phyloP scores from a whole-genome alignment of 2,329 filamentous ascomycete species.

The Alternaria ethzedia region DNA sequence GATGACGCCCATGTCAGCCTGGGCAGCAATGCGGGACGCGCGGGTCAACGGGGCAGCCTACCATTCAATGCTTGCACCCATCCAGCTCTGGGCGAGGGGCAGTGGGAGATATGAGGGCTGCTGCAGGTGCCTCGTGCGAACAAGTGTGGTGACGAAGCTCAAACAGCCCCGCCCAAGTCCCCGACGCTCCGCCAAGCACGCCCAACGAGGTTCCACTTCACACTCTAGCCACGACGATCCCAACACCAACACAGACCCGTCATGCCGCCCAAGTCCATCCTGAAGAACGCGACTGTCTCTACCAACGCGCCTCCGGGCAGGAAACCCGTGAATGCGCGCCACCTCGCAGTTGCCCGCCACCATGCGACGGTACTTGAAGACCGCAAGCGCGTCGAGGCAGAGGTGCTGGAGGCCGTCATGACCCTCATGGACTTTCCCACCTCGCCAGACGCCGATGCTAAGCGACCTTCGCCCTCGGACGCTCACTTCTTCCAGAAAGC shows the following conservation, averaged over 20 bases:
- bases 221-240: slow-evolving; percentile 10
- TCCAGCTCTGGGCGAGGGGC: slow-evolving; percentile 13
- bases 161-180: slow-evolving; percentile 22
- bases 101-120: slow-evolving; percentile 15
- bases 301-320: slow-evolving; percentile 25
- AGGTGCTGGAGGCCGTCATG: slow-evolving; percentile 76
- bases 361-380: slow-evolving; percentile 84
- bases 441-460: slow-evolving; percentile 57
- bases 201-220: slow-evolving; percentile 11
- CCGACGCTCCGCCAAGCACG: slow-evolving; percentile 17
- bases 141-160: slow-evolving; percentile 25
- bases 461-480: slow-evolving; percentile 64
- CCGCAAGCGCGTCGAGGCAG: slow-evolving; percentile 76
- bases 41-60: slow-evolving; percentile 7
- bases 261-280: slow-evolving; percentile 54
- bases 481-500: slow-evolving; percentile 68
- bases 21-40: slow-evolving; percentile 16
- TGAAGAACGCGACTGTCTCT: slow-evolving; percentile 41
- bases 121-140: slow-evolving; percentile 16
- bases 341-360: slow-evolving; percentile 73
- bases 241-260: slow-evolving; percentile 4
- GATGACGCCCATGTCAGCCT: slow-evolving; percentile 22
- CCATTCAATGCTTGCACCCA: slow-evolving; percentile 15
- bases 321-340: slow-evolving; percentile 48
- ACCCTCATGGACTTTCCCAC: slow-evolving; percentile 70